Percentiles rank a stretch among this genome's conserved stretches.
These are phyloP conservation scores for Ilyonectria destructans DNA, from an alignment of 2,329 filamentous ascomycete genomes.

Conservation along the genomic window DNA sequence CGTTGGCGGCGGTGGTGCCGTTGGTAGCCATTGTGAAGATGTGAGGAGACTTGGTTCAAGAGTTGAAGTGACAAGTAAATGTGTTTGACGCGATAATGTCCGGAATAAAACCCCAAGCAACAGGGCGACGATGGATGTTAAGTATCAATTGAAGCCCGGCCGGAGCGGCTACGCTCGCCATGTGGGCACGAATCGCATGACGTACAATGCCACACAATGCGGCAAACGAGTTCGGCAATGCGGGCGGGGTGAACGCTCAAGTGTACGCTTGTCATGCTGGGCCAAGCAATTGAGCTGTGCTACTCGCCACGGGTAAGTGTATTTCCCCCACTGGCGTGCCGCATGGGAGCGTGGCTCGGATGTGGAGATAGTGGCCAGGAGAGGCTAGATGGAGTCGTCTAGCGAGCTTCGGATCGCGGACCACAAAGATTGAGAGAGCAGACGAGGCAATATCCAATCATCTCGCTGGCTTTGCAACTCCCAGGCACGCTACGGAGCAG, in stretches of 20 bases:
- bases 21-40: conserved; percentile 40
- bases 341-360: neutral
- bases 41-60: neutral
- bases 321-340: conserved; percentile 28
- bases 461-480: conserved; percentile 15
- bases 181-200: conserved; percentile 36
- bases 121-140: conserved; percentile 10
- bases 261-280: neutral
- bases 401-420: conserved; percentile 16
- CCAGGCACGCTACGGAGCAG: neutral
- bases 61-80: neutral
- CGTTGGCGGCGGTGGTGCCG: conserved; percentile 20
- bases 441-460: conserved; percentile 13
- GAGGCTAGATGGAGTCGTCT: neutral
- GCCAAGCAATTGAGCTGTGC: neutral
- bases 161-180: neutral
- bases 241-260: conserved; percentile 9
- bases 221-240: conserved; percentile 37
- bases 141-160: neutral
- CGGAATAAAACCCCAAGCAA: neutral
- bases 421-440: neutral
- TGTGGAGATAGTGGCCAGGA: neutral
- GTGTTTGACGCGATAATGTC: too few relatives aligned
- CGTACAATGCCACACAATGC: conserved; percentile 22
- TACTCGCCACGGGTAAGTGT: conserved; percentile 32